Conservation (phyloP, 1,139 yeast genomes). For the Nakaseomyces bracarensis region DNA sequence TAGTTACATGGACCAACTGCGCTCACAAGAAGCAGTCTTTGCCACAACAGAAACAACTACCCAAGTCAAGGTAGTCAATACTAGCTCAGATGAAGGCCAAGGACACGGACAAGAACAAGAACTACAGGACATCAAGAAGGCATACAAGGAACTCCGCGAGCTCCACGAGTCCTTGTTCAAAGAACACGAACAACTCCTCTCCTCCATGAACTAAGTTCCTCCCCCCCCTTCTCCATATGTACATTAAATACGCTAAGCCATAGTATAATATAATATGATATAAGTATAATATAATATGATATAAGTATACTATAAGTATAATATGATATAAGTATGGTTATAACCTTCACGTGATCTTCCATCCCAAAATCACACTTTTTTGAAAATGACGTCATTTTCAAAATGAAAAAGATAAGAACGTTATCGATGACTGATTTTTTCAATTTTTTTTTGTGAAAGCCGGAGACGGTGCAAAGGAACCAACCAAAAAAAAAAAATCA, state of each 20-base stretch:
- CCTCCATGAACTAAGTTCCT: constrained; percentile 5
- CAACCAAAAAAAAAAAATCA: too few relatives aligned
- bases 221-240: too few relatives aligned
- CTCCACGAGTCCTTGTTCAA: constrained; percentile 53
- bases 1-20: constrained; percentile 41
- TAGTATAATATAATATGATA: too few relatives aligned
- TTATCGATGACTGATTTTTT: constrained; percentile 1
- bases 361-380: too few relatives aligned
- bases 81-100: not conserved
- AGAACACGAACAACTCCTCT: constrained; percentile 43
- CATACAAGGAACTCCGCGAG: constrained; percentile 50
- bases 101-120: constrained; percentile 27
- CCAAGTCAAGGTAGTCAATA: constrained; percentile 7
- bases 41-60: constrained; percentile 30
- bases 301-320: too few relatives aligned
- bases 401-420: too few relatives aligned
- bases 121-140: constrained; percentile 44
- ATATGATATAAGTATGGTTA: too few relatives aligned
- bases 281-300: too few relatives aligned
- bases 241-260: too few relatives aligned
- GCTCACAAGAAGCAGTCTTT: constrained; percentile 46
- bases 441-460: not conserved
- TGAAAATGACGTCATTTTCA: not conserved
- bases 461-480: too few relatives aligned
- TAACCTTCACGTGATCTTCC: too few relatives aligned